Percentiles rank a stretch among this genome's conserved stretches.
These are phyloP conservation scores for Cafeteria roenbergensis DNA, from an alignment of 108 stramenopile species.

Conservation along the genomic window DNA sequence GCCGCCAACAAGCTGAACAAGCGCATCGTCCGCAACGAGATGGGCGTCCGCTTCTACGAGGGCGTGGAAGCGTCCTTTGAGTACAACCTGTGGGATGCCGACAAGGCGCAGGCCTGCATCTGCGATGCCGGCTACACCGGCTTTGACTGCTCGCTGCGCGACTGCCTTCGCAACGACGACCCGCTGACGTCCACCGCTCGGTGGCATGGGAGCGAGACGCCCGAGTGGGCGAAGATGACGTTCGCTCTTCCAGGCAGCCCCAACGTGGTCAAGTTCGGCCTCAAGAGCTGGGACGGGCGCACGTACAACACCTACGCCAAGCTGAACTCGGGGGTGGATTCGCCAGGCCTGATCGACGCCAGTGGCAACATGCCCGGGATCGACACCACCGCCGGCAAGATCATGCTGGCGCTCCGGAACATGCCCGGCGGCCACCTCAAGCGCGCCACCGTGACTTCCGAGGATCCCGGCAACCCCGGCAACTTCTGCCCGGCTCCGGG, in stretches of 20 bases:
- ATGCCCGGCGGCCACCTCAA: neutral
- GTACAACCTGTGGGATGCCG: slow-evolving; percentile 52
- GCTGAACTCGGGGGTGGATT: neutral
- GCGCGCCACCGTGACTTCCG: neutral
- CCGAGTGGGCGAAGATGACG: neutral
- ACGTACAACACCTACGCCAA: neutral
- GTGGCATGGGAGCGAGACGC: neutral
- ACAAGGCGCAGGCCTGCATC: slow-evolving; percentile 37
- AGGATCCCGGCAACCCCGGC: too few relatives aligned
- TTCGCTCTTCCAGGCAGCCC: neutral
- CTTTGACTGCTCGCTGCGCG: slow-evolving; percentile 34
- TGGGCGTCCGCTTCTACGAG: neutral
- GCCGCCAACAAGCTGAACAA: slow-evolving; percentile 24
- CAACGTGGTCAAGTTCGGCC: neutral
- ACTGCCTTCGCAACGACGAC: slow-evolving; percentile 46
- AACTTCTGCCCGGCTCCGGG: neutral
- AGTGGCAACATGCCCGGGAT: neutral
- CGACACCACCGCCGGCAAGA: neutral
- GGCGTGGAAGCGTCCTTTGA: slow-evolving; percentile 1
- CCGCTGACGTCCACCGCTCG: slow-evolving; percentile 23
- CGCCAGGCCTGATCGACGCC: neutral
- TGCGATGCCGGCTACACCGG: slow-evolving; percentile 48
- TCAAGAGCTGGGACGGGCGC: neutral
- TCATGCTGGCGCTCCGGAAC: slow-evolving; percentile 5
- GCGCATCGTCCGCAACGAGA: neutral